phyloP scores from a whole-genome alignment of 2,329 filamentous ascomycete species.

The Mycosphaerelloides madeirae region DNA sequence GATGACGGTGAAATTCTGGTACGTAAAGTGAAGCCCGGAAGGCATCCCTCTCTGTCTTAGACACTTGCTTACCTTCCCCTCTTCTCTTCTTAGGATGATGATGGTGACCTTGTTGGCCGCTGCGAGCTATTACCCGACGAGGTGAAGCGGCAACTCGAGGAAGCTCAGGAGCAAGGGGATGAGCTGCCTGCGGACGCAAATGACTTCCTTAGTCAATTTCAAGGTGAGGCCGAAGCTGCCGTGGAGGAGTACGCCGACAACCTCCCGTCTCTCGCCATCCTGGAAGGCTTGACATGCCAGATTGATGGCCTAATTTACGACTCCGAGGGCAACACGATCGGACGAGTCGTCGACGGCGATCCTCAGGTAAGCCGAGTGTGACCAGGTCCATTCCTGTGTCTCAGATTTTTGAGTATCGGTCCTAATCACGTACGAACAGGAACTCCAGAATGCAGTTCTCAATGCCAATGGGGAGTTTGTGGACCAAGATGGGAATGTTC shows the following conservation, averaged over 20 bases:
- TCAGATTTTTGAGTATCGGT: too few species aligned
- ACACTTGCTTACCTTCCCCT: too few species aligned
- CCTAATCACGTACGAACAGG: too few species aligned
- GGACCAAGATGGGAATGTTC: conserved; percentile 51
- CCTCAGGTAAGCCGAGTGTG: too few species aligned
- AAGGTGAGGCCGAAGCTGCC: conserved; percentile 22
- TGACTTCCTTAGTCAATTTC: conserved; percentile 28
- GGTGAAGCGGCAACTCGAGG: conserved; percentile 39
- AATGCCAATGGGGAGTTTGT: conserved; percentile 53
- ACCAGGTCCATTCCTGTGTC: too few species aligned
- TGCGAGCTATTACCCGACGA: conserved; percentile 47
- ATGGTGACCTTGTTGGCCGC: conserved; percentile 52
- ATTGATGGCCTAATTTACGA: conserved; percentile 46
- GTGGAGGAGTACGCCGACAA: conserved; percentile 31
- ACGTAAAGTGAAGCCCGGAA: too few species aligned
- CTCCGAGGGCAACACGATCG: conserved; percentile 48
- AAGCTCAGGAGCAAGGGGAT: conserved; percentile 34
- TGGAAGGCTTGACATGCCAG: conserved; percentile 46
- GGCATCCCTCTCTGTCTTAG: too few species aligned
- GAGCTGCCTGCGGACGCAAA: conserved; percentile 34
- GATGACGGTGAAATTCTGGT: conserved; percentile 53
- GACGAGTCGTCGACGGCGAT: conserved; percentile 45
- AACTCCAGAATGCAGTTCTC: conserved; percentile 46
- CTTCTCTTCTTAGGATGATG: too few species aligned
- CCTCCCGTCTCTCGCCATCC: conserved; percentile 43